These are phyloP conservation scores for Neopestalotiopsis rosae DNA, from an alignment of 2,329 filamentous ascomycete genomes.

Conservation along the genomic window DNA sequence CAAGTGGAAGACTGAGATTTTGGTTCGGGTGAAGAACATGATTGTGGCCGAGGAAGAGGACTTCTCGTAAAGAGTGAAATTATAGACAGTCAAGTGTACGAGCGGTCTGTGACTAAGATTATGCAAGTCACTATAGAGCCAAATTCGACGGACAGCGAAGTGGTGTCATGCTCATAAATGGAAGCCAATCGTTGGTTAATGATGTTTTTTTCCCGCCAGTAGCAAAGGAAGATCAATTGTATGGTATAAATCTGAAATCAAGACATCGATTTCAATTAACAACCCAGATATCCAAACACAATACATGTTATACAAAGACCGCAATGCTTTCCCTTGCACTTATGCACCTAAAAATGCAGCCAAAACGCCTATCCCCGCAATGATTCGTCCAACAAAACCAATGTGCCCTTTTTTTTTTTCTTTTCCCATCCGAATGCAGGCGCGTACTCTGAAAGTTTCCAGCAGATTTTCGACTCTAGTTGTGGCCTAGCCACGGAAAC, in stretches of 20 bases:
- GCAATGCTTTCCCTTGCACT: background rate
- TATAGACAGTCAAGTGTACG: background rate
- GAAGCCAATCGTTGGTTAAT: background rate
- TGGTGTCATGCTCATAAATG: background rate
- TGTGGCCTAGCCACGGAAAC: no score
- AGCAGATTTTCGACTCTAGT: no score
- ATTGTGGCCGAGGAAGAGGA: constrained; percentile 64
- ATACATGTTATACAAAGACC: background rate
- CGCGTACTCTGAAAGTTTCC: no score
- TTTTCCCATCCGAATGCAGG: no score
- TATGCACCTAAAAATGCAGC: background rate
- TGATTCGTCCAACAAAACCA: no score
- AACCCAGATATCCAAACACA: background rate
- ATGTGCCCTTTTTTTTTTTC: no score
- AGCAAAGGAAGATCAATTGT: background rate
- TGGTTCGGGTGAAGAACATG: constrained; percentile 81
- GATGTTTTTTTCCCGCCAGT: background rate
- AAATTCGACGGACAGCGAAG: background rate
- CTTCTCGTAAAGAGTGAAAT: constrained; percentile 31
- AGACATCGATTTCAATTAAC: background rate
- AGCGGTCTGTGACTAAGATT: background rate
- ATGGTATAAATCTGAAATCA: background rate
- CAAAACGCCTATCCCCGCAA: no score
- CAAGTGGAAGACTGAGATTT: constrained; percentile 92
- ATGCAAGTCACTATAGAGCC: background rate